These are phyloP conservation scores for Purpureocillium takamizusanense DNA, from an alignment of 2,329 filamentous ascomycete species.

Conservation along the genomic window DNA sequence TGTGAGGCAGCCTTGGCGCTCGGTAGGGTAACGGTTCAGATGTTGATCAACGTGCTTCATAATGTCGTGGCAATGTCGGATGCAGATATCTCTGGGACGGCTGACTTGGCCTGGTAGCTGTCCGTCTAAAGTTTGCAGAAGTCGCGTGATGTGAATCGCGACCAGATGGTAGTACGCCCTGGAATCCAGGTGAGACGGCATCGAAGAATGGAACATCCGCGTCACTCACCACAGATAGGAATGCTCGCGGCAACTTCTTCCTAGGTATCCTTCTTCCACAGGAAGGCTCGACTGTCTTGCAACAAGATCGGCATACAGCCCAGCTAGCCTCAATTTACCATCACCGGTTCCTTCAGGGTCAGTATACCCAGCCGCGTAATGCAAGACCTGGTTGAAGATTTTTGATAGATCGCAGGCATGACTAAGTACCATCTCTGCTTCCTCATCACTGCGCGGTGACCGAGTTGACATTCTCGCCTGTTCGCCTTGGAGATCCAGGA, in stretches of 20 bases:
- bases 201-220: background rate
- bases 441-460: background rate
- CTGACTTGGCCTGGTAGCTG: background rate
- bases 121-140: background rate
- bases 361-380: no score
- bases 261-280: background rate
- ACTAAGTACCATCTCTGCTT: background rate
- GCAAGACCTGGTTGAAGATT: background rate
- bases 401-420: background rate
- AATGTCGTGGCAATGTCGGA: background rate
- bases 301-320: background rate
- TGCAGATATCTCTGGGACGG: background rate
- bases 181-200: background rate
- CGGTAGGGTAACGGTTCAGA: background rate
- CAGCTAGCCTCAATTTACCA: background rate
- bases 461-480: background rate
- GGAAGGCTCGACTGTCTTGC: background rate
- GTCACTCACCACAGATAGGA: constrained; percentile 1
- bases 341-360: background rate
- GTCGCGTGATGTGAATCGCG: background rate
- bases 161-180: constrained; percentile 1
- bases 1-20: background rate
- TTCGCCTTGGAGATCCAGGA: background rate
- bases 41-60: constrained; percentile 1
- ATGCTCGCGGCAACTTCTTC: background rate